phyloP scores from a whole-genome alignment of 495 filamentous ascomycete species.

The Bombardia bombarda region DNA sequence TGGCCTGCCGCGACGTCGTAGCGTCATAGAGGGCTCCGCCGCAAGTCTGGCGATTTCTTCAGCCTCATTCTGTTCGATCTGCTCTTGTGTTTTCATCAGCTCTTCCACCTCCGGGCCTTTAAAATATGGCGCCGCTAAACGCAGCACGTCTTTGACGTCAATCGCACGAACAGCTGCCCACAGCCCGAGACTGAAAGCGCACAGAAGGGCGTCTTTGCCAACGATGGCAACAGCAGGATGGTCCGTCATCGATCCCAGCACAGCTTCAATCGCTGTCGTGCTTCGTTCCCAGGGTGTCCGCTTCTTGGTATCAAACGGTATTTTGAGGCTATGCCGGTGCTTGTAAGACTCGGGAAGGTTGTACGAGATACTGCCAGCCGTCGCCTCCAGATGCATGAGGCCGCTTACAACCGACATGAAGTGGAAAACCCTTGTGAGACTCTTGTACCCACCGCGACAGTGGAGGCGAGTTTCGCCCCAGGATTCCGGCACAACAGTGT shows the following conservation, averaged over 20 bases:
- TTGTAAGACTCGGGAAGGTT: conserved; percentile 36
- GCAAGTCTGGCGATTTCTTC: not conserved
- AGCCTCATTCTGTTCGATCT: not conserved
- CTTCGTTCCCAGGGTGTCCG: conserved; percentile 31
- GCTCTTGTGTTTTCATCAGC: not conserved
- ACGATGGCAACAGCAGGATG: conserved; percentile 43
- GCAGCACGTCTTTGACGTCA: conserved; percentile 33
- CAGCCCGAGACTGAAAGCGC: conserved; percentile 38
- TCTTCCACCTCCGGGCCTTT: not conserved
- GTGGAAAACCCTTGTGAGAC: conserved; percentile 33
- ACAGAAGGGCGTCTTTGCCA: conserved; percentile 45
- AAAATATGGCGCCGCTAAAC: conserved; percentile 12
- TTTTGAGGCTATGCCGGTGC: conserved; percentile 35
- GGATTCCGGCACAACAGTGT: conserved; percentile 30
- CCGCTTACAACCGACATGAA: conserved; percentile 26
- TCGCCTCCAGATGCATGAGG: conserved; percentile 32
- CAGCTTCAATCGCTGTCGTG: conserved; percentile 31
- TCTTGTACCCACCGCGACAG: conserved; percentile 30
- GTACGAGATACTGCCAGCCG: conserved; percentile 23
- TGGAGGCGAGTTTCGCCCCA: conserved; percentile 33
- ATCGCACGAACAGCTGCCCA: conserved; percentile 46
- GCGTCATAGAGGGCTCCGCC: conserved; percentile 1
- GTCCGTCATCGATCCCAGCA: conserved; percentile 32
- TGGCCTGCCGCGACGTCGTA: conserved; percentile 14
- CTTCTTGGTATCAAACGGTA: conserved; percentile 36